phyloP scores from a whole-genome alignment of 2,329 filamentous ascomycete species.

The Tothia fuscella region DNA sequence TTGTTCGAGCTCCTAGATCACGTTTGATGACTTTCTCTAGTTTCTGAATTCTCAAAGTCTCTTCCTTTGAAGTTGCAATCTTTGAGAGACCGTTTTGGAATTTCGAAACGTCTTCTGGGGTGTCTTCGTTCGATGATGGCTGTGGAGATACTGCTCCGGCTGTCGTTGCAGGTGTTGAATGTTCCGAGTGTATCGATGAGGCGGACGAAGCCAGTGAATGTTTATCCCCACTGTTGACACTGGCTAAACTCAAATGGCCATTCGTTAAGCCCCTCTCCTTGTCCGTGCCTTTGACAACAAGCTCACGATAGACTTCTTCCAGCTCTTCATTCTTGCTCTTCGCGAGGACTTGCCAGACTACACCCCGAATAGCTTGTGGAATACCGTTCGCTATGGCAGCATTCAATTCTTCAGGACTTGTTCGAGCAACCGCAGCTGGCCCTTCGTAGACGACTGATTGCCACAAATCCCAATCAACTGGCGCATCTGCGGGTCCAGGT shows the following conservation, averaged over 20 bases:
- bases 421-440: slow-evolving; percentile 73
- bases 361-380: slow-evolving; percentile 87
- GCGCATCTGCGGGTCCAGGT: slow-evolving; percentile 52
- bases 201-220: slow-evolving; percentile 64
- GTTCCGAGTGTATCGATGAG: slow-evolving; percentile 70
- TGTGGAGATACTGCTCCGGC: slow-evolving; percentile 24
- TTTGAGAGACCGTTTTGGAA: slow-evolving; percentile 55
- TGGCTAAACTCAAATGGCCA: slow-evolving; percentile 29
- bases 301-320: slow-evolving; percentile 73
- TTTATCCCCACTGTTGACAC: slow-evolving; percentile 47
- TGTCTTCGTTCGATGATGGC: slow-evolving; percentile 44
- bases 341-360: slow-evolving; percentile 95
- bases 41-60: slow-evolving; percentile 59
- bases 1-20: slow-evolving; percentile 83
- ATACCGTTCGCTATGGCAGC: slow-evolving; percentile 87
- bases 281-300: slow-evolving; percentile 68
- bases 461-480: slow-evolving; percentile 99
- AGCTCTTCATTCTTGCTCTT: slow-evolving; percentile 90
- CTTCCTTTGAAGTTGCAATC: slow-evolving; percentile 69
- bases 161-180: slow-evolving; percentile 34
- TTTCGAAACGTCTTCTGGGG: slow-evolving; percentile 44
- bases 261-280: slow-evolving; percentile 51
- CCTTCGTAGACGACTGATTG: slow-evolving; percentile 93
- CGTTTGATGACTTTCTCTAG: slow-evolving; percentile 86
- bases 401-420: slow-evolving; percentile 81